Evolutionary conservation across 108 stramenopile species (phyloP), one percentile per base, ranked within the genome.

Genomic region (Nitzschia palea): DNA sequence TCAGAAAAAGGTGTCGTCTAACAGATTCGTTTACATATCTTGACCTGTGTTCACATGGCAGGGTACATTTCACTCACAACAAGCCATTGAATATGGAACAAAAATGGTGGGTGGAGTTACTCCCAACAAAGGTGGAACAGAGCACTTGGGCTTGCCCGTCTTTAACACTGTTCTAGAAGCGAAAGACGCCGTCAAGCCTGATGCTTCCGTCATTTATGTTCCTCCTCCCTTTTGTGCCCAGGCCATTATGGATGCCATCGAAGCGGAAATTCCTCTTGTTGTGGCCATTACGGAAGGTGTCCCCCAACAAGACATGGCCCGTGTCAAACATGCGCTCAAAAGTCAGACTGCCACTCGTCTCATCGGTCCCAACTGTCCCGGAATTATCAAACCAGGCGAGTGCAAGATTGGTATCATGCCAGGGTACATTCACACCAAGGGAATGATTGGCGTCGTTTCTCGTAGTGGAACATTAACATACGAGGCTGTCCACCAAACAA

Each of bases 321-420:
- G 79, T 42, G 97, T 99, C 62, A 98, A 98, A 81, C 76, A 85
- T 59, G 89, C 86, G 36, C 75, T 99, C 40, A 76, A 72, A 44
- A 67, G 55, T 26, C 95, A 97, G 67, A 79, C 76, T 35, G 81
- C 77, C 29, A 97, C 97, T 10, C 79, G 98, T 18, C 80, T 99
- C 44, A 97, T 99, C 65, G 98, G 98, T 15, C 98, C 98, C 51
- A 99, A 99, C 85, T 99, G 98, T 82, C 98, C 98, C 20, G 98
- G 60, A 57, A 99, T 99, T 71, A 99, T 99, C 94, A 99, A 99
- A 81, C 97, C 98, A 0, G 96, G 92, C 26, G 98, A 98, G 82
- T 98, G 96, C 82, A 99, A 99, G 80, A 97, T 99, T 63, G 98
- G 98, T 32, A 99, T 99, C 87, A 99, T 99, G 98, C 98, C 98